Conservation (phyloP, 345 rosid species). For the Cochlearia excelsa region DNA sequence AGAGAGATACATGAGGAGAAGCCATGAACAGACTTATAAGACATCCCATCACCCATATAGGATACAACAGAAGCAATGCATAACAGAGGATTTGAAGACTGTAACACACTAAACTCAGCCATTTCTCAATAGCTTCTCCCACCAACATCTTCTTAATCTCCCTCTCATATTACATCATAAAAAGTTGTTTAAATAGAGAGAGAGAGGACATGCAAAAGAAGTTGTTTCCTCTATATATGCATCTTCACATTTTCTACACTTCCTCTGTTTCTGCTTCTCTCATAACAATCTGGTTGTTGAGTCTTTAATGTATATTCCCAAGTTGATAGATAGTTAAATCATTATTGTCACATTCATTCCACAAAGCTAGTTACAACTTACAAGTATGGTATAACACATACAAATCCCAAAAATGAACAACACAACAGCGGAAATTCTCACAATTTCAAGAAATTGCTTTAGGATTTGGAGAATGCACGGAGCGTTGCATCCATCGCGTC, state of each 20-base stretch:
- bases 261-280: constrained; percentile 11
- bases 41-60: constrained; percentile 31
- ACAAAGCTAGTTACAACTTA: constrained; percentile 21
- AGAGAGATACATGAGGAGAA: constrained; percentile 23
- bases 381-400: constrained; percentile 23
- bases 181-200: neutral
- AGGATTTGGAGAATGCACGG: constrained; percentile 49
- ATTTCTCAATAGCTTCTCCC: constrained; percentile 27
- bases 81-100: constrained; percentile 22
- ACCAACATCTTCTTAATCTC: constrained; percentile 13
- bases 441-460: neutral
- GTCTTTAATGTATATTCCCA: too few species aligned
- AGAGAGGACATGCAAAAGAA: constrained; percentile 25
- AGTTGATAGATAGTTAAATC: too few species aligned
- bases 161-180: neutral
- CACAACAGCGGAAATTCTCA: constrained; percentile 14
- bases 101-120: constrained; percentile 8
- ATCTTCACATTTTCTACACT: constrained; percentile 9
- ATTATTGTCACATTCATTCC: constrained; percentile 24
- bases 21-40: constrained; percentile 29
- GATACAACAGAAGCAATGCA: constrained; percentile 26
- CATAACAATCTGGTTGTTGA: neutral
- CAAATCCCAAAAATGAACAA: constrained; percentile 6
- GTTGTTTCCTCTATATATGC: constrained; percentile 29
- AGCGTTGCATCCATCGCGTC: constrained; percentile 85